phyloP scores from a whole-genome alignment of 768 basidiomycete genomes.

The Galerina sulciceps region DNA sequence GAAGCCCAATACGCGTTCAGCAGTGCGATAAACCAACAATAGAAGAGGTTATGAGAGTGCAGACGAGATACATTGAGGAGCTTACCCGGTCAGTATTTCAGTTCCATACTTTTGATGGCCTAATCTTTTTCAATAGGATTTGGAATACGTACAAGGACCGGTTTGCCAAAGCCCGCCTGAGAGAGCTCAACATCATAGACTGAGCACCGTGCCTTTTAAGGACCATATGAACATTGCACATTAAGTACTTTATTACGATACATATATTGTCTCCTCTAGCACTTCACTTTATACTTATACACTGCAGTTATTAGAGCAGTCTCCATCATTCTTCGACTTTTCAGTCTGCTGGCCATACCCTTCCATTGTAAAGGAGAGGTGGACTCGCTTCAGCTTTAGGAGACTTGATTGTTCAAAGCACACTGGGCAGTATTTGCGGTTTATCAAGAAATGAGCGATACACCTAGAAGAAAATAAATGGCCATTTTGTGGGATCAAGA shows the following conservation, averaged over 20 bases:
- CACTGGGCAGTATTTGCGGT: constrained; percentile 25
- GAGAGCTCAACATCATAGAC: constrained; percentile 80
- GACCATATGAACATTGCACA: no score
- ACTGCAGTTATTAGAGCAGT: no score
- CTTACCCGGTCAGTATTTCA: constrained; percentile 69
- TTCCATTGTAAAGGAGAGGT: constrained; percentile 21
- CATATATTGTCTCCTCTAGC: neutral
- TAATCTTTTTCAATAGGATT: constrained; percentile 55
- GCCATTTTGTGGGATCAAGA: neutral
- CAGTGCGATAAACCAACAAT: constrained; percentile 81
- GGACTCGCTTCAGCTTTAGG: constrained; percentile 21
- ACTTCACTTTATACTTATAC: no score
- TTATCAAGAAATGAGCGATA: constrained; percentile 17
- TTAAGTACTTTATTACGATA: neutral
- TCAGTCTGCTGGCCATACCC: no score
- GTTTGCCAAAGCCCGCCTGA: constrained; percentile 82
- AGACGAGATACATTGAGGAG: constrained; percentile 90
- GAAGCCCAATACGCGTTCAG: constrained; percentile 82
- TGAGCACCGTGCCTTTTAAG: neutral
- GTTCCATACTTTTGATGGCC: neutral
- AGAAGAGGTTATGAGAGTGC: constrained; percentile 79
- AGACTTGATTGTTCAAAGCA: constrained; percentile 22
- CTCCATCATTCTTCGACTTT: no score
- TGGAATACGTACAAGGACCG: constrained; percentile 97
- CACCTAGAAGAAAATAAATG: constrained; percentile 17